Evolutionary conservation across 129 eudicot species (phyloP), one percentile per base, ranked within the genome.

Genomic region (Flaveria ramosissima): DNA sequence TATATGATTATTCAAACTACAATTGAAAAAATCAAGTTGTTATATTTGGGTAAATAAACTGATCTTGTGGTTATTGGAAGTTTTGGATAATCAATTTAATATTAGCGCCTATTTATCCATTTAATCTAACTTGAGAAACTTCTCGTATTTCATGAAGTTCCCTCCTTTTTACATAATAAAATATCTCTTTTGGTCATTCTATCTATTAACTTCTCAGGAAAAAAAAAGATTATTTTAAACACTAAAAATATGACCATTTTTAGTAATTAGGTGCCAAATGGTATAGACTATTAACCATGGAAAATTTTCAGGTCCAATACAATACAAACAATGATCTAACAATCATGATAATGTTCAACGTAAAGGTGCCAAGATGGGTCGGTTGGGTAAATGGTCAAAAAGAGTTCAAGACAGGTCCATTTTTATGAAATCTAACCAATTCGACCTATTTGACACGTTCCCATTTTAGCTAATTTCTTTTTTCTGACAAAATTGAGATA

Each of bases 321-420:
- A 46, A 45, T 47, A 26, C 73, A 30, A 20, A 46, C 57, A 46
- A 69, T 43, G 30, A 63, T 63, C 45, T 63, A 12, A 15, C 69
- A 30, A 3, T 63, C 69, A 63, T 24, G 6, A 27, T 55, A 55
- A 30, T 60, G 23, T 1, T 63, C 16, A 27, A 61, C 27, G 11
- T 27, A 14, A 43, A 69, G 57, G 41, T 43, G 32, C 15, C 52
- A 68, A 68, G 53, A 60, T 60, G 39, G 52, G 30, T 45, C 7
- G 7, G 55, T 41, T 17, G 30, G 32, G 52, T 42, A 42, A 43
- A 14, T 4, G 12, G 74, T n/a, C n/a, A 26, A 3, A 21, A 69
- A 20, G 14, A 26, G 27, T 26, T 26, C 15, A 2, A 69, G 20
- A 17, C 4, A 3, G 6, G 8, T 43, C 36, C 15, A 19, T 43